These are phyloP conservation scores for Melampsora americana DNA, from an alignment of 1,284 basidiomycete species.

Conservation along the genomic window DNA sequence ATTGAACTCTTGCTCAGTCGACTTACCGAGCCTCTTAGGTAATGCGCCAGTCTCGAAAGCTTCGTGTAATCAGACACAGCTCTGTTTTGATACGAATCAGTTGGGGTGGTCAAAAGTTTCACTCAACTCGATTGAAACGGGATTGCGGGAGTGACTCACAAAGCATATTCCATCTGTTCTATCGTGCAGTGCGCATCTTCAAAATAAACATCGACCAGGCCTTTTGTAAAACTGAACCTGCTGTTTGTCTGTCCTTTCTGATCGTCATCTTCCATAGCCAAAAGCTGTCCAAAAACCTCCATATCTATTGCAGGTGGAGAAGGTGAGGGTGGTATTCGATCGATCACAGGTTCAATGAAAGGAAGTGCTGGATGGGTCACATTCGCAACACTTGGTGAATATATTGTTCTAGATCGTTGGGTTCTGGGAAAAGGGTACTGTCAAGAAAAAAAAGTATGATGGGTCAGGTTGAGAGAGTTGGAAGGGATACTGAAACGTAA, in stretches of 20 bases:
- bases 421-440: constrained; percentile 37
- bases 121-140: neutral
- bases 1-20: neutral
- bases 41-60: constrained; percentile 33
- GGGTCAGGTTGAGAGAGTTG: neutral
- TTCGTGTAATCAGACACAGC: constrained; percentile 13
- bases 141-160: constrained; percentile 14
- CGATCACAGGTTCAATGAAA: neutral
- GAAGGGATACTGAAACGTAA: no score
- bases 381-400: neutral
- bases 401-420: neutral
- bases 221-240: constrained; percentile 24
- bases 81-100: neutral
- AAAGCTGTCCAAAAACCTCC: constrained; percentile 36
- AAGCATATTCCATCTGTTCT: constrained; percentile 29
- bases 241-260: neutral
- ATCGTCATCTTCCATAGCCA: constrained; percentile 40
- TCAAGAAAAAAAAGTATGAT: neutral
- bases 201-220: constrained; percentile 28
- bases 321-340: neutral
- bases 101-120: neutral
- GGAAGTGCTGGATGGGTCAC: neutral
- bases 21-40: constrained; percentile 33
- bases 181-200: constrained; percentile 25
- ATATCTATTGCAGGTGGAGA: constrained; percentile 29